phyloP scores from a whole-genome alignment of 495 filamentous ascomycete species.

The Hamigera avellanea region DNA sequence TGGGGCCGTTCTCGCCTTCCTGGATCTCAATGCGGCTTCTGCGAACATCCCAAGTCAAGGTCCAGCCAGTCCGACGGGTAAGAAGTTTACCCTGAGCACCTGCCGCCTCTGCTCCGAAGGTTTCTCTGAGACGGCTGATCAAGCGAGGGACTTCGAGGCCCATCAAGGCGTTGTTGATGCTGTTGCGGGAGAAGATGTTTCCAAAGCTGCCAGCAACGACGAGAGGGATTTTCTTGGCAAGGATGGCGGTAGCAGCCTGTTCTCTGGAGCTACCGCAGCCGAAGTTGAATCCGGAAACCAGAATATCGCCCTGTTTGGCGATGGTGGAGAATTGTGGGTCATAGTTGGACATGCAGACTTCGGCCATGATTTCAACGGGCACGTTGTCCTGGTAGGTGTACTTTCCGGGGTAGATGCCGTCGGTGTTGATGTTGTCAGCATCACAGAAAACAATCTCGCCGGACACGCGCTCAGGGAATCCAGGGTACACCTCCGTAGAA shows the following conservation, averaged over 20 bases:
- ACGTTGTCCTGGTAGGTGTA: conserved; percentile 87
- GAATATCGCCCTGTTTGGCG: conserved; percentile 58
- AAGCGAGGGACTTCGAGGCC: conserved; percentile 70
- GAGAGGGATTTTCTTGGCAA: conserved; percentile 74
- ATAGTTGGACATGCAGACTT: conserved; percentile 90
- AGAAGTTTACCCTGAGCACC: conserved; percentile 37
- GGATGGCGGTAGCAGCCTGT: conserved; percentile 81
- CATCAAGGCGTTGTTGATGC: conserved; percentile 88
- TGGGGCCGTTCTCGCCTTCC: conserved; percentile 50
- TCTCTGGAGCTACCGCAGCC: conserved; percentile 74
- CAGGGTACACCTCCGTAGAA: conserved; percentile 36
- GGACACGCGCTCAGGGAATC: conserved; percentile 38
- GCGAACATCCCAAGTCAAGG: conserved; percentile 71
- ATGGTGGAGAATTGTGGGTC: conserved; percentile 53
- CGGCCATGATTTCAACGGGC: conserved; percentile 63
- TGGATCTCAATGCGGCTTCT: conserved; percentile 55
- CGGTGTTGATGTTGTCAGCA: conserved; percentile 40
- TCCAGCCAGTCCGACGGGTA: conserved; percentile 85
- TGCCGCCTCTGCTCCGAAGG: conserved; percentile 30
- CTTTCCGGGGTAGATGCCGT: conserved; percentile 78
- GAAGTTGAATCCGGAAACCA: conserved; percentile 86
- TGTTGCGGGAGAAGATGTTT: conserved; percentile 81
- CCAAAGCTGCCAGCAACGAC: conserved; percentile 80
- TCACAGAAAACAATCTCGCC: conserved; percentile 45
- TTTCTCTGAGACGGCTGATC: conserved; percentile 54